These are phyloP conservation scores for Forsythia suspensa DNA, from an alignment of 257 asterid genomes.

Conservation along the genomic window DNA sequence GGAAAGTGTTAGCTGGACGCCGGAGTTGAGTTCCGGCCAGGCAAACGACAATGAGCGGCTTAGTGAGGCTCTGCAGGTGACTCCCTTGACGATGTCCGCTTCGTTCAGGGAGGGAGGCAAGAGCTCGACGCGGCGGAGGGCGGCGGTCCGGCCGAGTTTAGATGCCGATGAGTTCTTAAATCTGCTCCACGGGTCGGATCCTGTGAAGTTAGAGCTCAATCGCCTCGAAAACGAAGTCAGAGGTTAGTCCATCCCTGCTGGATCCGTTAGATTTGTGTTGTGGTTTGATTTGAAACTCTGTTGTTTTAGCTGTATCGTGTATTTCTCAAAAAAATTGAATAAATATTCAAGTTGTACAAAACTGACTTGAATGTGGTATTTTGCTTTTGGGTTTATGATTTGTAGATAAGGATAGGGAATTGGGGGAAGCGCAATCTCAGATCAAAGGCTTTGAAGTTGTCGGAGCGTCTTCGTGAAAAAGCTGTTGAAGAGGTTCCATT, in stretches of 20 bases:
- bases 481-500: slow-evolving; percentile 90
- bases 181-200: slow-evolving; percentile 99
- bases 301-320: slow-evolving; percentile 8
- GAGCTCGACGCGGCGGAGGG: slow-evolving; percentile 72
- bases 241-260: slow-evolving; percentile 72
- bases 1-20: slow-evolving; percentile 47
- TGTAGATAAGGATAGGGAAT: slow-evolving; percentile 85
- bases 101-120: slow-evolving; percentile 71
- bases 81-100: slow-evolving; percentile 69
- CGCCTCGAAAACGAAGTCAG: slow-evolving; percentile 98
- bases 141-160: slow-evolving; percentile 79
- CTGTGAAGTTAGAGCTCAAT: slow-evolving; percentile 98
- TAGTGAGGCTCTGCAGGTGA: slow-evolving; percentile 27
- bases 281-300: slow-evolving; percentile 29
- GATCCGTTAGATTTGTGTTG: slow-evolving; percentile 66
- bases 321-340: neutral
- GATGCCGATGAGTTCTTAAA: slow-evolving; percentile 94
- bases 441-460: slow-evolving; percentile 80
- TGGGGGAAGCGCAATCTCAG: slow-evolving; percentile 91
- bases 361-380: neutral
- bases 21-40: slow-evolving; percentile 54
- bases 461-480: slow-evolving; percentile 82
- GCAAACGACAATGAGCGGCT: slow-evolving; percentile 49
- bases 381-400: neutral
- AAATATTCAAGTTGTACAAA: neutral